Evolutionary conservation across 2,329 filamentous ascomycete genomes (phyloP).

Genomic region (Clathrospora elynae): DNA sequence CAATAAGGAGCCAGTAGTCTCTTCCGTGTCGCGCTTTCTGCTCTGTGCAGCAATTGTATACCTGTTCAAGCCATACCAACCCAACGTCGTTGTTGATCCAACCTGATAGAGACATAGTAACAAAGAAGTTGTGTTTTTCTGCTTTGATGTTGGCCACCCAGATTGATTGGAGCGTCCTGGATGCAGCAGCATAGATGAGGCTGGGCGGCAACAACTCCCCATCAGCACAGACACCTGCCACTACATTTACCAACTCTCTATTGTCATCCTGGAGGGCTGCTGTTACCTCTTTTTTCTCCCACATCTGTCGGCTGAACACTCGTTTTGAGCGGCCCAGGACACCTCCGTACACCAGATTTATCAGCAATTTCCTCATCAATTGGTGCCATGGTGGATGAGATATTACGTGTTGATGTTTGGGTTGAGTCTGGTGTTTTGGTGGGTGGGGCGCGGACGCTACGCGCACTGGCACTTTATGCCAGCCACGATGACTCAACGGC

Average conservation of each 20-base stretch:
- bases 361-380: background rate
- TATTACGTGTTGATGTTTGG: conserved; percentile 1
- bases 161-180: too few relatives aligned
- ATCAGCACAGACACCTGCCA: conserved; percentile 1
- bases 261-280: background rate
- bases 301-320: background rate
- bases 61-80: background rate
- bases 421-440: background rate
- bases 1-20: background rate
- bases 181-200: too few relatives aligned
- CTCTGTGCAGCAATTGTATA: background rate
- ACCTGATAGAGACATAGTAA: background rate
- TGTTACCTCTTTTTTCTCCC: background rate
- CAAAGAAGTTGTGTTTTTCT: background rate
- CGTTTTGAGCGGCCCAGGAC: background rate
- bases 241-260: conserved; percentile 1
- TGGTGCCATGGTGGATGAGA: background rate
- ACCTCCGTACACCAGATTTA: background rate
- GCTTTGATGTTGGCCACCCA: background rate
- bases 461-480: too few relatives aligned
- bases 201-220: background rate
- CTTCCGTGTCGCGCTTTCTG: background rate
- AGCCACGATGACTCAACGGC: too few relatives aligned
- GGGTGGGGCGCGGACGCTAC: too few relatives aligned
- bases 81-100: background rate